These are phyloP conservation scores for Lagenaria siceraria DNA, from an alignment of 306 rosid species.

Conservation along the genomic window DNA sequence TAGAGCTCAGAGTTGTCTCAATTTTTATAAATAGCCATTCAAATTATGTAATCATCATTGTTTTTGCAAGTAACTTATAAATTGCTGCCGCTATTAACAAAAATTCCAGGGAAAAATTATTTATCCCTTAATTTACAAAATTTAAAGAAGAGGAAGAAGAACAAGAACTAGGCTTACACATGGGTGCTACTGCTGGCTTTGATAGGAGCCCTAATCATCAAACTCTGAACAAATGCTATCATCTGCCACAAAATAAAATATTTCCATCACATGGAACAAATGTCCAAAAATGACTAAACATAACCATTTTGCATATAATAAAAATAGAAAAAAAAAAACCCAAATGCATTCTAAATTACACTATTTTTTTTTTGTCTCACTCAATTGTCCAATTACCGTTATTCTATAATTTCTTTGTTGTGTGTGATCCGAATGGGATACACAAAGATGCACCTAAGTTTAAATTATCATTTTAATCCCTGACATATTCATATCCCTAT, in stretches of 20 bases:
- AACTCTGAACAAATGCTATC: constrained; percentile 69
- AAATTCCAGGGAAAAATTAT: background rate
- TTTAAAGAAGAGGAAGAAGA: background rate
- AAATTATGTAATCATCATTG: too few species aligned
- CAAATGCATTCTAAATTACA: too few species aligned
- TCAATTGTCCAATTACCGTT: too few species aligned
- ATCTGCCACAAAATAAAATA: constrained; percentile 42
- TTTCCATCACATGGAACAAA: background rate
- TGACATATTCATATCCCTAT: background rate
- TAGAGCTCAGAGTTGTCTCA: too few species aligned
- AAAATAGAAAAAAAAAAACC: too few species aligned
- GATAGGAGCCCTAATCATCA: constrained; percentile 46
- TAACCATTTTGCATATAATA: too few species aligned
- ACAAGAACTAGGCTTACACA: constrained; percentile 13
- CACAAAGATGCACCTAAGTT: too few species aligned
- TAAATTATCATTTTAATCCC: too few species aligned
- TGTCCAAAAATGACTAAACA: background rate
- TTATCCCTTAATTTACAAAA: background rate
- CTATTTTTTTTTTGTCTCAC: too few species aligned
- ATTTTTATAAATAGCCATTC: too few species aligned
- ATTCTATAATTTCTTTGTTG: too few species aligned
- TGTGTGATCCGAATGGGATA: too few species aligned
- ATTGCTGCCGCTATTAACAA: background rate
- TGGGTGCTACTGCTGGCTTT: constrained; percentile 16
- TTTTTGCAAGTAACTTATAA: background rate